Conservation (phyloP, 768 basidiomycete genomes). For the Amanita pseudoporphyria region DNA sequence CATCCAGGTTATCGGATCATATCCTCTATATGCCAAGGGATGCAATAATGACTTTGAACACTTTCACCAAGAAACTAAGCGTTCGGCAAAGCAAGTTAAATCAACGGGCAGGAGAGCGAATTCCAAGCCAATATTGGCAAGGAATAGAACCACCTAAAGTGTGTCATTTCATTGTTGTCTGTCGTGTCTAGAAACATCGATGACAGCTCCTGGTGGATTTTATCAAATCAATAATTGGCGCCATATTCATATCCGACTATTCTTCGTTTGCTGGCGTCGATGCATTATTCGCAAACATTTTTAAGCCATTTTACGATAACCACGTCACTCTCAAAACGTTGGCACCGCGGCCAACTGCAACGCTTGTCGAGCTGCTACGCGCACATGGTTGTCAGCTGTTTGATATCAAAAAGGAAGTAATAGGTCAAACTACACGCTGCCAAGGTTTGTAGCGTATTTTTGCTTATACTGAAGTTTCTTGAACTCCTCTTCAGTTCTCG, state of each 20-base stretch:
- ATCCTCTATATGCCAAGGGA: conserved; percentile 48
- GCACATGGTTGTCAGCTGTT: conserved; percentile 63
- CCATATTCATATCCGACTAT: conserved; percentile 68
- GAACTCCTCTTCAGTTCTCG: conserved; percentile 36
- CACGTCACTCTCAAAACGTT: conserved; percentile 66
- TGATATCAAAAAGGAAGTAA: conserved; percentile 44
- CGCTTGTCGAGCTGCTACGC: conserved; percentile 65
- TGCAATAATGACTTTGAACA: conserved; percentile 38
- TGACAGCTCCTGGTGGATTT: conserved; percentile 66
- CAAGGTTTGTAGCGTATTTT: conserved; percentile 32
- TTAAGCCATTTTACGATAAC: conserved; percentile 72
- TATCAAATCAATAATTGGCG: conserved; percentile 73
- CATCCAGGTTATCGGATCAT: conserved; percentile 53
- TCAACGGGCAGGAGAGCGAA: conserved; percentile 38
- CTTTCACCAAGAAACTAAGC: conserved; percentile 42
- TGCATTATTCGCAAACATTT: conserved; percentile 52
- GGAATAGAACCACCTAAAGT: conserved; percentile 76
- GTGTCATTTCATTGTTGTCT: conserved; percentile 4
- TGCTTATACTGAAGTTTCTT: background rate
- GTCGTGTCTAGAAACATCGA: background rate
- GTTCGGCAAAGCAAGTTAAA: conserved; percentile 39
- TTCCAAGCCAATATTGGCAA: conserved; percentile 69
- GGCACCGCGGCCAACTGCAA: conserved; percentile 69
- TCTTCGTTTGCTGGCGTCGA: conserved; percentile 55
- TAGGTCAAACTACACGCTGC: conserved; percentile 30